Percentiles rank a stretch among this genome's conserved stretches.
These are phyloP conservation scores for Cryphonectria carpinicola DNA, from an alignment of 2,329 filamentous ascomycete genomes.

Conservation along the genomic window DNA sequence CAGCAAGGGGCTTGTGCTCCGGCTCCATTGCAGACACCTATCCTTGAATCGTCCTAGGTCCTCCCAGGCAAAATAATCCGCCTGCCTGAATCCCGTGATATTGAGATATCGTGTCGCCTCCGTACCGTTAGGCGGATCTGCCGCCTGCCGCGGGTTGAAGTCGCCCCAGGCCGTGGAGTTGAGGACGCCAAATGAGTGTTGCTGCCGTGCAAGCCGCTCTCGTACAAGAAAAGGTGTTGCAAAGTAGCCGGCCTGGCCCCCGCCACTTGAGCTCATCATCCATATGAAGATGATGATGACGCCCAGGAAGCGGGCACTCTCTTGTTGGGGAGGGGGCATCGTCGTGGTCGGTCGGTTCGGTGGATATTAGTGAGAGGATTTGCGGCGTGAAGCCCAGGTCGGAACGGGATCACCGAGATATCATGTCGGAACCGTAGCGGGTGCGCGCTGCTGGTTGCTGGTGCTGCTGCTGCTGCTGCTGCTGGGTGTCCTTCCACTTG, in stretches of 20 bases:
- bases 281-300: constrained; percentile 50
- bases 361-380: constrained; percentile 41
- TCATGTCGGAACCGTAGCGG: constrained; percentile 21
- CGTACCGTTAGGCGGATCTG: constrained; percentile 36
- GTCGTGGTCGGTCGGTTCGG: neutral
- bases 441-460: neutral
- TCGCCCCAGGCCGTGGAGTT: constrained; percentile 64
- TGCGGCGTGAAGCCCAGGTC: constrained; percentile 21
- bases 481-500: neutral
- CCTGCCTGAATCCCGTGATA: constrained; percentile 74
- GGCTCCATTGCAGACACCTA: constrained; percentile 65
- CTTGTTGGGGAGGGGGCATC: constrained; percentile 49
- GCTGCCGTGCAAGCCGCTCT: constrained; percentile 55
- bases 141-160: constrained; percentile 51
- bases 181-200: constrained; percentile 55
- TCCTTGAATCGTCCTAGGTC: constrained; percentile 69
- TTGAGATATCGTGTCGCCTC: constrained; percentile 59
- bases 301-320: constrained; percentile 49
- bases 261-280: constrained; percentile 47
- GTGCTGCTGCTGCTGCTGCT: neutral
- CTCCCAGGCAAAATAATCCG: constrained; percentile 79
- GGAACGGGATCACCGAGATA: constrained; percentile 17
- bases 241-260: constrained; percentile 47
- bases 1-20: constrained; percentile 49
- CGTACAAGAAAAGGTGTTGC: constrained; percentile 46